Base-by-base conservation (phyloP, 495 filamentous ascomycete genomes). In the Pseudotulostoma volvatum region DNA sequence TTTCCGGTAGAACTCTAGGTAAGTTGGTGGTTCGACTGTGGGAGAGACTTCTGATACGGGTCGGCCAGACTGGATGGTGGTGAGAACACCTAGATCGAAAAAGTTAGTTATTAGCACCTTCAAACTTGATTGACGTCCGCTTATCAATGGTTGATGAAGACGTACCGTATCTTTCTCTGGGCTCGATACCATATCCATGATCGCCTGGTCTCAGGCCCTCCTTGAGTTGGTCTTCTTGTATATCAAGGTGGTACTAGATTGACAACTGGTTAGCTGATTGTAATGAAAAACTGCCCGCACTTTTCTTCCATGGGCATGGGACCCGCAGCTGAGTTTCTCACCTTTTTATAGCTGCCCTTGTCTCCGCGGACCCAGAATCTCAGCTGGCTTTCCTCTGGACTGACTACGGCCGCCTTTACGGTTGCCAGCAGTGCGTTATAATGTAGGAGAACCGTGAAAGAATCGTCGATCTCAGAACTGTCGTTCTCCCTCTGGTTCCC, bases 281-380 rank as follows among this genome's bases (percentile, higher is more conserved):
- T n/a, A n/a, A n/a, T n/a, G n/a, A n/a, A n/a, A n/a, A n/a, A n/a
- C n/a, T n/a, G n/a, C n/a, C n/a, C n/a, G n/a, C n/a, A n/a, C n/a
- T 16, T 15, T 9, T 19, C 13, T 30, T 5, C 19, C 37, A 41
- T 11, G 5, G 15, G 31, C 2, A 11, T 3, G 18, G 7, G 14
- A 13, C 8, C 15, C 20, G 8, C 31, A 15, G 13, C 50, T 41
- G 37, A 63, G n/a, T n/a, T n/a, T n/a, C n/a, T n/a, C n/a, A n/a
- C n/a, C 60, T 92, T 93, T 59, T 74, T 79, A 53, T 76, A 93
- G 47, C 77, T 84, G 1, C 79, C 85, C 53, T 83, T 76, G 3
- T 76, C 74, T 11, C 85, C 85, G 15, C 85, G 62, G 5, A 93
- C 72, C 76, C 83, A 84, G 63, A 77, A 93, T 39, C 83, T 59